These are phyloP conservation scores for Xylaria scruposa DNA, from an alignment of 495 filamentous ascomycete genomes.

Conservation along the genomic window DNA sequence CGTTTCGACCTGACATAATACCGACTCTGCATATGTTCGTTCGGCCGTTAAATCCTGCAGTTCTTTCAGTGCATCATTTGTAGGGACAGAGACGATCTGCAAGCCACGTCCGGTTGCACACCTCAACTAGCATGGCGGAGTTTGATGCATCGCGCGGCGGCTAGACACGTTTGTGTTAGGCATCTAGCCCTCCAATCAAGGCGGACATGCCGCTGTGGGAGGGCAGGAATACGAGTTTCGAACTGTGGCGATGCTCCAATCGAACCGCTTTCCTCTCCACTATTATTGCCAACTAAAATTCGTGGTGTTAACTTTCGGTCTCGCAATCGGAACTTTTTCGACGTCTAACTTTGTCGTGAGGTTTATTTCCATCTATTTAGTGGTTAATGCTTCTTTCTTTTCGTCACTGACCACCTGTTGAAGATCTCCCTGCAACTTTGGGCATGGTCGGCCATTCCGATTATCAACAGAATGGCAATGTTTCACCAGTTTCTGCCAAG, in stretches of 20 bases:
- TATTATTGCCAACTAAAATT: background rate
- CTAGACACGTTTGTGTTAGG: background rate
- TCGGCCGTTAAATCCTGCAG: background rate
- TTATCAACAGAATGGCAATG: background rate
- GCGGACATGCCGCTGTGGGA: background rate
- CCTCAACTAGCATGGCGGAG: conserved; percentile 5
- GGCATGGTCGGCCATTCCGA: background rate
- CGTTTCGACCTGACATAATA: background rate
- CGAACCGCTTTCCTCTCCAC: background rate
- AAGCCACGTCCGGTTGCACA: background rate
- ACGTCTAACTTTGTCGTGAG: background rate
- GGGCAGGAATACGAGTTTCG: conserved; percentile 23
- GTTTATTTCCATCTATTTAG: background rate
- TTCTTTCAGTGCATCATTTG: background rate
- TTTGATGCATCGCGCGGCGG: background rate
- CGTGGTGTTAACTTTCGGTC: background rate
- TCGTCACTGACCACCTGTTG: background rate
- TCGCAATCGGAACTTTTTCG: background rate
- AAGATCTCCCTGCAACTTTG: background rate
- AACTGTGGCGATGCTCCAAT: conserved; percentile 7
- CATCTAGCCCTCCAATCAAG: background rate
- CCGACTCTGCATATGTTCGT: background rate
- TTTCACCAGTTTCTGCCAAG: background rate
- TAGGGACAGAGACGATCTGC: conserved; percentile 1
- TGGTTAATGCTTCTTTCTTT: no score